Evolutionary conservation across 257 asterid species (phyloP).

Genomic region (Nicotiana obtusifolia): DNA sequence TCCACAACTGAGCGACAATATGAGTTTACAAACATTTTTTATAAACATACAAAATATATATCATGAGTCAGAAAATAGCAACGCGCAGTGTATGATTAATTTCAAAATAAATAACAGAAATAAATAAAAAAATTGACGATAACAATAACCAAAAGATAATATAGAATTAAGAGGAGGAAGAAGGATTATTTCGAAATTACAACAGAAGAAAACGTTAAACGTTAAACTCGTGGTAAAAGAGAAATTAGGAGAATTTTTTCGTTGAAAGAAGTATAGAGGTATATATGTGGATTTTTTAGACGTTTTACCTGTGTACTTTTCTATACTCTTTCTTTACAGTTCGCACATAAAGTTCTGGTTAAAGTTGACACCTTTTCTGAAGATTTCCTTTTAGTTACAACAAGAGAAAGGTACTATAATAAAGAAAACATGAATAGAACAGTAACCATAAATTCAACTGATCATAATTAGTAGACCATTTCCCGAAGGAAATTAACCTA

Average conservation of each 20-base stretch:
- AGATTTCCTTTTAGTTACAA: neutral
- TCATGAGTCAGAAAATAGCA: neutral
- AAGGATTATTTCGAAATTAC: no score
- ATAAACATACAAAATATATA: neutral
- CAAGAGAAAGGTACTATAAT: neutral
- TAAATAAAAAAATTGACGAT: neutral
- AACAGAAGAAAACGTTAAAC: no score
- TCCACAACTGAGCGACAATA: neutral
- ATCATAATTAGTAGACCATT: constrained; percentile 8
- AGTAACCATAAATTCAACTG: constrained; percentile 5
- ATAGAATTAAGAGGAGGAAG: no score
- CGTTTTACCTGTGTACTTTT: no score
- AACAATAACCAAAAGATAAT: no score
- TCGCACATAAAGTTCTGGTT: no score
- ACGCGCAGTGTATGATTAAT: neutral
- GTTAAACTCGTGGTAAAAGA: no score
- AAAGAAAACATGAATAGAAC: neutral
- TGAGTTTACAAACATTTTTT: neutral
- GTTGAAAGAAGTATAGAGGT: no score
- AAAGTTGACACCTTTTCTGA: neutral
- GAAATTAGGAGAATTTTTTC: no score
- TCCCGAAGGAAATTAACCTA: neutral
- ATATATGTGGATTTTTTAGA: no score
- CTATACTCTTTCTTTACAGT: no score
- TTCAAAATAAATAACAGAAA: neutral